These are phyloP conservation scores for Ogataea hybrid DNA, from an alignment of 1,139 yeast species.

Conservation along the genomic window DNA sequence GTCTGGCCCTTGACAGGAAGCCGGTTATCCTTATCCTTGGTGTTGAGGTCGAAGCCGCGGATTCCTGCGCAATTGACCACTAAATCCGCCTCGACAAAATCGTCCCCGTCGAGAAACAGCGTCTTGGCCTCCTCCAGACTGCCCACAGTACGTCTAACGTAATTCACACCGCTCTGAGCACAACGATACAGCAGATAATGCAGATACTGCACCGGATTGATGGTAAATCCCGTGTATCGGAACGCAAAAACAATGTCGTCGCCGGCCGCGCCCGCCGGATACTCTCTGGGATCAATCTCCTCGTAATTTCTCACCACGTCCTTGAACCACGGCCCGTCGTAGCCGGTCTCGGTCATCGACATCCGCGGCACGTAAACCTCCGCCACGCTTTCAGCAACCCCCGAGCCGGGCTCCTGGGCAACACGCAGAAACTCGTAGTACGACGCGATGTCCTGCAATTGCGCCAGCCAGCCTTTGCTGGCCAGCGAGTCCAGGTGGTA, in stretches of 20 bases:
- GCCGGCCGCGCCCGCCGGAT: constrained; percentile 17
- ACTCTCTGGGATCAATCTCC: constrained; percentile 21
- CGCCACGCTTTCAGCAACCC: constrained; percentile 25
- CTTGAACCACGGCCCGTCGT: constrained; percentile 29
- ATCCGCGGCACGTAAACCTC: constrained; percentile 24
- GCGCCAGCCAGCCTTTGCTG: constrained; percentile 16
- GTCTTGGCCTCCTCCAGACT: constrained; percentile 18
- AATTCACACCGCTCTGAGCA: constrained; percentile 20
- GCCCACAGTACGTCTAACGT: constrained; percentile 22
- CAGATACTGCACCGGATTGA: constrained; percentile 27
- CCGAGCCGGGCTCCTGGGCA: constrained; percentile 23
- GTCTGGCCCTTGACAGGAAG: constrained; percentile 47
- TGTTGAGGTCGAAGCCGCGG: constrained; percentile 34
- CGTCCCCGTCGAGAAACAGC: constrained; percentile 15
- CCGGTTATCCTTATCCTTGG: constrained; percentile 32
- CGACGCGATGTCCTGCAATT: constrained; percentile 23
- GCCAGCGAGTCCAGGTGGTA: constrained; percentile 20
- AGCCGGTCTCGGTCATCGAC: constrained; percentile 19
- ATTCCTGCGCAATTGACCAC: constrained; percentile 47
- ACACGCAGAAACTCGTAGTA: constrained; percentile 24
- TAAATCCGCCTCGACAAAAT: constrained; percentile 31
- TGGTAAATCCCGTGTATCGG: constrained; percentile 26
- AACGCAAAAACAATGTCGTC: constrained; percentile 25
- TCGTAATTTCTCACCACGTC: constrained; percentile 25
- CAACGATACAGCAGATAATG: constrained; percentile 24